A percentile compares a stretch with the other conserved stretches of the same genome.
phyloP scores from a whole-genome alignment of 768 basidiomycete species.

The Clitopilus passeckerianus region DNA sequence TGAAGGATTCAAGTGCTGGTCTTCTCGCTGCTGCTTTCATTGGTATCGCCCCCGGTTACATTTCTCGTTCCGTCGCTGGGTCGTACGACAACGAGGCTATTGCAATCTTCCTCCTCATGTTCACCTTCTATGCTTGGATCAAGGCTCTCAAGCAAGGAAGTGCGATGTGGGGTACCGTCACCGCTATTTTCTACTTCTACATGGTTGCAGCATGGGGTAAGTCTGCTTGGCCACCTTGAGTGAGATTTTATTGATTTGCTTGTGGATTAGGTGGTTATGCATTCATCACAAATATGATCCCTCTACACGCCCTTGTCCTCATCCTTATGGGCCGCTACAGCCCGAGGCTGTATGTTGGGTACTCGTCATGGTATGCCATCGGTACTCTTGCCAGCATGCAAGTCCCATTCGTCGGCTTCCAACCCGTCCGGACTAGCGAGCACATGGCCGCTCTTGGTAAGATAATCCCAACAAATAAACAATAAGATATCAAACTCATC shows the following conservation, averaged over 20 bases:
- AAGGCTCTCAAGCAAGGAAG: slow-evolving; percentile 93
- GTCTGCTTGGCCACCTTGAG: slow-evolving; percentile 14
- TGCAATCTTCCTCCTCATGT: slow-evolving; percentile 99
- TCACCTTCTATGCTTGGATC: slow-evolving; percentile 97
- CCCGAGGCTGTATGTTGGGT: slow-evolving; percentile 87
- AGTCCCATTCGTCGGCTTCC: slow-evolving; percentile 98
- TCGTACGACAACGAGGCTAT: slow-evolving; percentile 99
- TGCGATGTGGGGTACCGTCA: slow-evolving; percentile 83
- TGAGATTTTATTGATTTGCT: slow-evolving; percentile 1
- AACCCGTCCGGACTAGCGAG: slow-evolving; percentile 95
- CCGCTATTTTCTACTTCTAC: slow-evolving; percentile 98
- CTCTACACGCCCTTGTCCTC: slow-evolving; percentile 90
- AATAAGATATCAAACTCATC: neutral
- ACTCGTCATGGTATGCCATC: slow-evolving; percentile 97
- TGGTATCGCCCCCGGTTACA: slow-evolving; percentile 96
- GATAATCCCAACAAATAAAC: slow-evolving; percentile 7
- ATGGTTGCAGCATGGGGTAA: slow-evolving; percentile 99
- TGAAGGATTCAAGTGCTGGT: slow-evolving; percentile 94
- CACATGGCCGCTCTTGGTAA: slow-evolving; percentile 97
- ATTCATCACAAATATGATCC: slow-evolving; percentile 99
- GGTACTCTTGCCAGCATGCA: slow-evolving; percentile 98
- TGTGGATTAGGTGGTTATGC: slow-evolving; percentile 78
- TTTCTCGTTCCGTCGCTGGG: slow-evolving; percentile 97
- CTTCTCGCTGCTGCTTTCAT: slow-evolving; percentile 98
- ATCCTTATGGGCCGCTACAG: slow-evolving; percentile 96